phyloP scores from a whole-genome alignment of 148 eudicot genomes.

The Diospyros lotus region DNA sequence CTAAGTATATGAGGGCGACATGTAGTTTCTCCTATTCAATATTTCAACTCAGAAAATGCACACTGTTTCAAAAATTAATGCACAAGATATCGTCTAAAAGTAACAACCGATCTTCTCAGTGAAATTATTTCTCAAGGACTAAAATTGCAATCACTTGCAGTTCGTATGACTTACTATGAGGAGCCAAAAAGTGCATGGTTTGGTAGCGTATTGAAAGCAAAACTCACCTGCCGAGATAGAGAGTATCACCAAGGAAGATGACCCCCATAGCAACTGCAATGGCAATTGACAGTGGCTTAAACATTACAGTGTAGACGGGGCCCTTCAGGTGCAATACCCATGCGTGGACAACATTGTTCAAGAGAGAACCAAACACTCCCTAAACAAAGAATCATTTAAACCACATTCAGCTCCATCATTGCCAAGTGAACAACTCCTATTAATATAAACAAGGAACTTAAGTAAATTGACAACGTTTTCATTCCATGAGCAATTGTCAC shows the following conservation, averaged over 20 bases:
- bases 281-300: constrained; percentile 74
- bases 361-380: constrained; percentile 43
- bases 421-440: not conserved
- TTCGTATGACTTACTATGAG: too few relatives aligned
- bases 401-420: not conserved
- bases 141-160: too few relatives aligned
- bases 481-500: too few relatives aligned
- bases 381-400: not conserved
- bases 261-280: constrained; percentile 77
- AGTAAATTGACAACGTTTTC: too few relatives aligned
- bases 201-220: not conserved
- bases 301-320: constrained; percentile 75
- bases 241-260: constrained; percentile 57
- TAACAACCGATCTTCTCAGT: too few relatives aligned
- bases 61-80: too few relatives aligned
- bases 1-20: too few relatives aligned
- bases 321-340: constrained; percentile 61
- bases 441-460: not conserved
- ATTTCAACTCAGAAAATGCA: too few relatives aligned
- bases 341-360: constrained; percentile 39
- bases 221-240: constrained; percentile 71
- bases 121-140: too few relatives aligned
- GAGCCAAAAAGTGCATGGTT: too few relatives aligned
- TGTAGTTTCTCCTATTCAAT: too few relatives aligned
- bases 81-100: too few relatives aligned